These are phyloP conservation scores for Russula emetica DNA, from an alignment of 768 basidiomycete genomes.

Conservation along the genomic window DNA sequence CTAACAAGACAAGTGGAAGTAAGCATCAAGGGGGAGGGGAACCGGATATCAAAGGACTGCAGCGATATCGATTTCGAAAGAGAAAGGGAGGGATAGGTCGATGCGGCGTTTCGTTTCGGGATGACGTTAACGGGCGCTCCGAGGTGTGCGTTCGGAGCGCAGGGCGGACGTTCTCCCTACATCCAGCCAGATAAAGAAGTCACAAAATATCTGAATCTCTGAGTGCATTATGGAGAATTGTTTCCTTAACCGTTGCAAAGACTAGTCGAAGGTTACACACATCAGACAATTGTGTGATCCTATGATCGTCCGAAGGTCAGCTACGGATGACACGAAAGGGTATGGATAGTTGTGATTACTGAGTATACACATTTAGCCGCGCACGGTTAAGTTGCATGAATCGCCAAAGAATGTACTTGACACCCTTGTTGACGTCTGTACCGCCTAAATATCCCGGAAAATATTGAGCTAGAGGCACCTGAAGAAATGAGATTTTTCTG, in stretches of 20 bases:
- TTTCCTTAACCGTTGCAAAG: neutral
- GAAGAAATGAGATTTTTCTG: neutral
- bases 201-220: neutral
- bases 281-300: neutral
- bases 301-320: neutral
- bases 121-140: neutral
- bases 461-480: conserved; percentile 33
- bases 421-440: conserved; percentile 43
- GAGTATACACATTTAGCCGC: neutral
- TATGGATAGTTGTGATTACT: neutral
- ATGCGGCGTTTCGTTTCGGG: too few relatives aligned
- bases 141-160: neutral
- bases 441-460: conserved; percentile 46
- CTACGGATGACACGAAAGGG: neutral
- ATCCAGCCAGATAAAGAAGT: neutral
- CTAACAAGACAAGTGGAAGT: too few relatives aligned
- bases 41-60: too few relatives aligned
- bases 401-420: conserved; percentile 46
- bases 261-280: rapidly evolving
- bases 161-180: neutral
- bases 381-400: conserved; percentile 43
- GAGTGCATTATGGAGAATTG: neutral
- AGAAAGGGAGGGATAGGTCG: too few relatives aligned
- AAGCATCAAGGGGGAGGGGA: too few relatives aligned
- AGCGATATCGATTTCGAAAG: too few relatives aligned